phyloP scores from a whole-genome alignment of 2,329 filamentous ascomycete genomes.

The Amauroascus verrucosus region DNA sequence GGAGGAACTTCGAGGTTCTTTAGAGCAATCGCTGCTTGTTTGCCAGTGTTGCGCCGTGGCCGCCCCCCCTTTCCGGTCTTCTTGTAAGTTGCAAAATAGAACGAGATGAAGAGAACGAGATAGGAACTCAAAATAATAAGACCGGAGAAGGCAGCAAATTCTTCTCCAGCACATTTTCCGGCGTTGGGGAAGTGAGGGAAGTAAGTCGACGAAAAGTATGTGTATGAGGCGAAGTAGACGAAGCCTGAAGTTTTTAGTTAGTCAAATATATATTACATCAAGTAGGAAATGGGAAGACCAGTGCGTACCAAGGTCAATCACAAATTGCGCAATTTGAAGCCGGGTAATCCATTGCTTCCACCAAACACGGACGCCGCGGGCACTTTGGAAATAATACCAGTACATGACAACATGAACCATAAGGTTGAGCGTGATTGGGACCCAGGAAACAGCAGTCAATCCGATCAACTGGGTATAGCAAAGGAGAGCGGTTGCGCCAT shows the following conservation, averaged over 20 bases:
- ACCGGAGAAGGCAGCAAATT: slow-evolving; percentile 80
- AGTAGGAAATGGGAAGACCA: no score
- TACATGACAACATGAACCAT: slow-evolving; percentile 93
- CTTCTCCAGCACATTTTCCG: slow-evolving; percentile 77
- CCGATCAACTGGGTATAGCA: slow-evolving; percentile 91
- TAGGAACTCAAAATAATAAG: no score
- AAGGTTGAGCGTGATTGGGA: slow-evolving; percentile 77
- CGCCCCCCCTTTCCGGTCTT: slow-evolving; percentile 42
- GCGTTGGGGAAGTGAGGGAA: slow-evolving; percentile 65
- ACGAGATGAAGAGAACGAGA: slow-evolving; percentile 87
- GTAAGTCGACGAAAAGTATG: slow-evolving; percentile 83
- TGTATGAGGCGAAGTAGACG: slow-evolving; percentile 90
- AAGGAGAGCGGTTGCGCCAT: slow-evolving; percentile 81
- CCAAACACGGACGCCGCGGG: slow-evolving; percentile 82
- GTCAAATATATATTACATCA: no score
- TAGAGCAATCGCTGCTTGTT: slow-evolving; percentile 77
- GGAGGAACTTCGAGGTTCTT: slow-evolving; percentile 57
- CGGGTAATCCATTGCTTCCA: slow-evolving; percentile 98
- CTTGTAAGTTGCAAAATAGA: slow-evolving; percentile 83
- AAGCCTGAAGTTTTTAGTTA: no score
- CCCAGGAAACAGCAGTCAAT: slow-evolving; percentile 80
- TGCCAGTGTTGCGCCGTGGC: slow-evolving; percentile 52
- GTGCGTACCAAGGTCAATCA: slow-evolving; percentile 89
- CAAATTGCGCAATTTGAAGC: slow-evolving; percentile 85
- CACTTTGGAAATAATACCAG: slow-evolving; percentile 98